Conservation (phyloP, 2,329 filamentous ascomycete genomes). For the Arthrobotrys entomopaga region DNA sequence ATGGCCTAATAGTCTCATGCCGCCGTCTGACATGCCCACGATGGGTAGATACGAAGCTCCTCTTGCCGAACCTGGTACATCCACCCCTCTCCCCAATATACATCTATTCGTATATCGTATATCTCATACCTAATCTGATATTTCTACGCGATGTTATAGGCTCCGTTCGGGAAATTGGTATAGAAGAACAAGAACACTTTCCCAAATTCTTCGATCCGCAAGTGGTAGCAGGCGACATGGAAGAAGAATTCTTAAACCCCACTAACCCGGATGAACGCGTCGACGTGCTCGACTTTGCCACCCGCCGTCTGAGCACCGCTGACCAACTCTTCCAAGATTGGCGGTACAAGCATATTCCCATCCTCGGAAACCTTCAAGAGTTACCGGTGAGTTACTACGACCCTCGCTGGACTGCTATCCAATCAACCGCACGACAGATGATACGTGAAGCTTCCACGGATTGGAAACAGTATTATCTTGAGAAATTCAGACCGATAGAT, state of each 20-base stretch:
- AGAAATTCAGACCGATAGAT: not conserved
- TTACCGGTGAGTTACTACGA: conserved; percentile 17
- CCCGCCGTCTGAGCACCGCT: not conserved
- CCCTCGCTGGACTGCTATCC: conserved; percentile 17
- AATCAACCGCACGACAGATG: not conserved
- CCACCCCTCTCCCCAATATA: not conserved
- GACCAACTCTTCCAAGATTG: conserved; percentile 11
- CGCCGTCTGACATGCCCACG: not conserved
- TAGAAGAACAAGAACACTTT: conserved; percentile 26
- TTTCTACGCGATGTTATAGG: conserved; percentile 1
- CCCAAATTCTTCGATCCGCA: conserved; percentile 12
- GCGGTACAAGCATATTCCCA: conserved; percentile 6
- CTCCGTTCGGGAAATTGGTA: conserved; percentile 1
- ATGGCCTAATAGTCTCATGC: not conserved
- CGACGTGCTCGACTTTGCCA: not conserved
- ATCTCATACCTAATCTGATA: not conserved
- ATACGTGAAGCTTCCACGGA: not conserved
- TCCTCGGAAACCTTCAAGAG: conserved; percentile 25
- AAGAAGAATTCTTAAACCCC: conserved; percentile 1
- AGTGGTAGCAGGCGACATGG: not conserved
- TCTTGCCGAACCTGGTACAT: not conserved
- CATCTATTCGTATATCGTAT: not conserved
- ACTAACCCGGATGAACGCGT: not conserved
- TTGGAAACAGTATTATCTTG: conserved; percentile 14
- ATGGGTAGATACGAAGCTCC: not conserved